Percentiles rank a stretch among this genome's conserved stretches.
These are phyloP conservation scores for Tetragonia tetragonoides DNA, from an alignment of 148 eudicot species.

Conservation along the genomic window DNA sequence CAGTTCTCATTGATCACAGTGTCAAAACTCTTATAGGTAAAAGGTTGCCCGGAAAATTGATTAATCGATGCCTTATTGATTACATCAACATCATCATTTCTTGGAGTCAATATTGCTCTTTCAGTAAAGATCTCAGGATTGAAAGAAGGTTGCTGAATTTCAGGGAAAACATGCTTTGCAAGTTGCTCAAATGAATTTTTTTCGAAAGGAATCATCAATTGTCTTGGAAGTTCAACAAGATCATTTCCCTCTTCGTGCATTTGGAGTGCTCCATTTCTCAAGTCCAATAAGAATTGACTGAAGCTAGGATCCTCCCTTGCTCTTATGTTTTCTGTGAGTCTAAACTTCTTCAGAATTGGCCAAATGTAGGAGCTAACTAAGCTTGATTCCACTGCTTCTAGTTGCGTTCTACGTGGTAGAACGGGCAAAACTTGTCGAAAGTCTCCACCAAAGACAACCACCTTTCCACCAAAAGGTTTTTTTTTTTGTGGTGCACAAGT, in stretches of 20 bases:
- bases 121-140: neutral
- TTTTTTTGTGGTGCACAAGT: too few relatives aligned
- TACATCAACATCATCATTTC: constrained; percentile 12
- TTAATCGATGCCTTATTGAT: neutral
- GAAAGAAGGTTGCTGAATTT: neutral
- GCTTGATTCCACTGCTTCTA: neutral
- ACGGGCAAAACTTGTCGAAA: neutral
- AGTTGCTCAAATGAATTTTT: neutral
- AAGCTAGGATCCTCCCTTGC: neutral
- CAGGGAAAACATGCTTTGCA: neutral
- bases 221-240: neutral
- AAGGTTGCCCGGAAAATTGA: neutral
- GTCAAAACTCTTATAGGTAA: constrained; percentile 1
- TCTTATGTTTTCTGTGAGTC: neutral
- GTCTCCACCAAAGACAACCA: constrained; percentile 1
- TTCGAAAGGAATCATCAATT: neutral
- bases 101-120: neutral
- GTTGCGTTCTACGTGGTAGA: neutral
- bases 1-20: neutral
- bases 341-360: neutral
- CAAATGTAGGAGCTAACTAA: neutral
- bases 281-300: neutral
- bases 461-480: too few relatives aligned
- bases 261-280: constrained; percentile 8
- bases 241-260: too few relatives aligned